Base-by-base conservation (phyloP, 202 grass and related monocot genomes). In the Carex arenaria region DNA sequence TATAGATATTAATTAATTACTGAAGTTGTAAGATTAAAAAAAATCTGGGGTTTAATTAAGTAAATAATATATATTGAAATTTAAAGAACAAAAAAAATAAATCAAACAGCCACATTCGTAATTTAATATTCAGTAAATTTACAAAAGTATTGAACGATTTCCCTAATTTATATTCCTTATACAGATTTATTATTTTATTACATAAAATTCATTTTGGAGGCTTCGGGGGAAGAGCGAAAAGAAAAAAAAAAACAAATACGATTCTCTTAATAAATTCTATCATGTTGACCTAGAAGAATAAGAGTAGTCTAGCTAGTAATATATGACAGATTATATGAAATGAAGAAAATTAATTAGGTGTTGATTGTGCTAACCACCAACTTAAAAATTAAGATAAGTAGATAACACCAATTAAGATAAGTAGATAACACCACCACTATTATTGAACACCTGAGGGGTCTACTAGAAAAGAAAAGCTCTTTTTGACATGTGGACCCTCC, bases 331-430 rank as follows among this genome's bases (percentile, higher is more conserved):
- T 14, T 53, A 53, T 73, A 74, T 74, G 22, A 74, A 74, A 12
- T 15, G 20, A 74, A 74, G 19, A 53, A 74, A 74, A 74, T 74
- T 53, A 74, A 74, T 74, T 53, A 74, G 43, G 43, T 51, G 2
- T 22, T 13, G 22, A 53, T 72, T 18, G 9, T 64, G 22, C 70
- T 74, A 74, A 74, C 20, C 22, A 74, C 70, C 20, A 74, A 53
- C 22, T 22, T 74, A 74, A 74, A 7, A 53, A 40, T 40, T 40
- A 40, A 36, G 34, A 36, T 36, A 36, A 36, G 9, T 45, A 45
- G 43, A 45, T 45, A 9, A 11, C 64, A 66, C 30, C 14, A 31
- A n/a, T n/a, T n/a, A n/a, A n/a, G n/a, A n/a, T n/a, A 20, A 71
- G 9, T 45, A 45, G 43, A 45, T 45, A 9, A 11, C 64, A 66